Evolutionary conservation across 495 filamentous ascomycete genomes (phyloP).

Genomic region (Xylaria acuta): DNA sequence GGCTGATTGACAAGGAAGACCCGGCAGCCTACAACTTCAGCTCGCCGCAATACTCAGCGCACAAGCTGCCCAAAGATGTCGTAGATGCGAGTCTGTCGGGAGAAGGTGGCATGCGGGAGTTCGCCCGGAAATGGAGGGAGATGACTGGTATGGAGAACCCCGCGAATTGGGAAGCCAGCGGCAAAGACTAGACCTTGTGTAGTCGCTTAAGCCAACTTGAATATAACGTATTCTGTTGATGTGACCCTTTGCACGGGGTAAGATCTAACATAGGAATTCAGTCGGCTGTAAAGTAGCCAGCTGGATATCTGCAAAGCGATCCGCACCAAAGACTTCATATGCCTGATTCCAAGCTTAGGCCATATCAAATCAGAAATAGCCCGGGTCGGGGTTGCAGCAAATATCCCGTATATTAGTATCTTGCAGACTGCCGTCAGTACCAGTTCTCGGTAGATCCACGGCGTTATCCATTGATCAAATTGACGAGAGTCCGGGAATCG

Average conservation of each 20-base stretch:
- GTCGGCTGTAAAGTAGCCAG: not conserved
- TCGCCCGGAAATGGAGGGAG: constrained; percentile 85
- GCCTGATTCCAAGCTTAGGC: not conserved
- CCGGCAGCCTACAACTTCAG: constrained; percentile 86
- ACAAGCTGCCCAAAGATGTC: constrained; percentile 93
- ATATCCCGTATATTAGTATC: not conserved
- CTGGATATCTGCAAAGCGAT: not conserved
- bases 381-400: no score
- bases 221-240: not conserved
- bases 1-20: constrained; percentile 81
- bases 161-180: constrained; percentile 37
- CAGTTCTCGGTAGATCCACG: not conserved
- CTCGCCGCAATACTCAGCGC: constrained; percentile 88
- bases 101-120: constrained; percentile 77
- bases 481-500: not conserved
- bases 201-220: not conserved
- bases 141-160: constrained; percentile 63
- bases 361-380: not conserved
- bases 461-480: not conserved
- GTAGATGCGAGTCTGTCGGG: constrained; percentile 87
- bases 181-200: constrained; percentile 27
- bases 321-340: not conserved
- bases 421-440: not conserved
- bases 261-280: not conserved
- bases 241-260: not conserved